Base-by-base conservation (phyloP, 169 alveolate genomes). In the Hepatocystis sp. region DNA sequence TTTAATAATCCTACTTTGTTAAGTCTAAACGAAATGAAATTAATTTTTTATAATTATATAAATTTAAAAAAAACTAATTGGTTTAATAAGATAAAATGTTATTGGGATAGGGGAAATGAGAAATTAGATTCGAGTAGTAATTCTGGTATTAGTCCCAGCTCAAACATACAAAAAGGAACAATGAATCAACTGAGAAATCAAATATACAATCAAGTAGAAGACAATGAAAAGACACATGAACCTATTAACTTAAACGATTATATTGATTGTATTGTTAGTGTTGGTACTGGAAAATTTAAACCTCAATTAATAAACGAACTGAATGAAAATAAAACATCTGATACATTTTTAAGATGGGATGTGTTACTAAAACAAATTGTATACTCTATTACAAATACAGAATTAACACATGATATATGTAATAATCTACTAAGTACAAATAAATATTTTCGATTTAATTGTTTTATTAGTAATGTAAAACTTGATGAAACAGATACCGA, bases 1-100 rank as follows among this genome's bases (percentile, higher is more conserved):
- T 93, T 96, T 27, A 95, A 95, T 92, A 95, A 95, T 64, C 97
- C 97, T 10, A 67, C 94, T 1, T 84, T 94, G 13, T 71, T 93
- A n/a, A 96, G 96, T n/a, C 56, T 93, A 34, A 81, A 88, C 8
- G 97, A 95, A 86, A 91, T 95, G 28, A 91, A 76, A 61, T 61
- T 90, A 47, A 67, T 94, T 23, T 95, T 91, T 71, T 95, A 94
- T 10, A 85, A 89, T 44, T 81, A 81, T 34, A 13, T 81, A 23
- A 49, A 63, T 55, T 61, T 23, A 32, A 65, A 53, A 55, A 81
- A 52, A 52, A 36, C 3, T 1, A 49, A 47, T 4, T 13, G 60
- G 19, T 17, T 81, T 17, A 49, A 81, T 28, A 81, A 19, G 36
- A 27, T 81, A 30, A 81, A 81, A 28, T 19, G 40, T 23, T 78